phyloP scores from a whole-genome alignment of 2,329 filamentous ascomycete species.

The Lithohypha guttulata region DNA sequence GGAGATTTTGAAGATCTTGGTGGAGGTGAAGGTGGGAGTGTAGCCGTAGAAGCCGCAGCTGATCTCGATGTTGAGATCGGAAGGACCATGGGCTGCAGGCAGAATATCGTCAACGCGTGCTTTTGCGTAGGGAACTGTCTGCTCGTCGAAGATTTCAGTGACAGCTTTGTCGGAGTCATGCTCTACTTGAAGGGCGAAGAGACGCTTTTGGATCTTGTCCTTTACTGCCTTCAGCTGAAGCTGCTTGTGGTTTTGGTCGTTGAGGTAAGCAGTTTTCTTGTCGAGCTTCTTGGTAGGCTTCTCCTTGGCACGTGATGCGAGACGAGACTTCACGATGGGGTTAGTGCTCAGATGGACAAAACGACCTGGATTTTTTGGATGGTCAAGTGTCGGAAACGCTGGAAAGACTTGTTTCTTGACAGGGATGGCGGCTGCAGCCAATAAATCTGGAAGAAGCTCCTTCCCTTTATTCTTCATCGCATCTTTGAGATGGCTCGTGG shows the following conservation, averaged over 20 bases:
- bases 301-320: no score
- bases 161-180: not conserved
- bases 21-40: not conserved
- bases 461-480: no score
- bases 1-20: not conserved
- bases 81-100: not conserved
- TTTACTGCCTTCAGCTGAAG: not conserved
- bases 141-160: not conserved
- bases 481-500: no score
- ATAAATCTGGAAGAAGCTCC: no score
- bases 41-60: constrained; percentile 2
- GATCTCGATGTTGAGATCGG: not conserved
- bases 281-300: no score
- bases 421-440: no score
- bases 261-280: not conserved
- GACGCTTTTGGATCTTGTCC: not conserved
- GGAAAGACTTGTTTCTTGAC: no score
- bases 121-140: not conserved
- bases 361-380: no score
- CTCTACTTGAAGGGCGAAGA: not conserved
- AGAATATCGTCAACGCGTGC: not conserved
- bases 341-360: no score
- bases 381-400: no score
- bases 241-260: not conserved
- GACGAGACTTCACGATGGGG: no score